Conservation (phyloP, 2,329 filamentous ascomycete genomes). For the Microdochium paspali region DNA sequence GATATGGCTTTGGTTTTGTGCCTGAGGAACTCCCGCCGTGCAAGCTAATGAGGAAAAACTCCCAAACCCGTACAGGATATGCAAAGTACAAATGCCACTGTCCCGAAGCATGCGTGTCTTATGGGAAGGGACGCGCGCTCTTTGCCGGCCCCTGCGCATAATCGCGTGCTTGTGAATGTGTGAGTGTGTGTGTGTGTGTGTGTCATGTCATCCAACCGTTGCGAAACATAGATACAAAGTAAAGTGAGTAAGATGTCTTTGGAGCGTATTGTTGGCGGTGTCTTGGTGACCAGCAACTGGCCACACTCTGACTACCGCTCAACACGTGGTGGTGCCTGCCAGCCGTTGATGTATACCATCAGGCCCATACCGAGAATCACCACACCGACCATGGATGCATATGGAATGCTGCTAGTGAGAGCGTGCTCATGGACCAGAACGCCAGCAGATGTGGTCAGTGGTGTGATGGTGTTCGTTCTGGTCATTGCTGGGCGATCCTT, state of each 20-base stretch:
- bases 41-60: not conserved
- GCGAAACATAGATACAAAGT: constrained; percentile 17
- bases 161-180: not conserved
- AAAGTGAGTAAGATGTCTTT: constrained; percentile 9
- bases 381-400: constrained; percentile 74
- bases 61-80: not conserved
- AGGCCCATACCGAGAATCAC: constrained; percentile 73
- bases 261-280: too few species aligned
- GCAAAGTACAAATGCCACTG: not conserved
- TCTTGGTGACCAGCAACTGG: too few species aligned
- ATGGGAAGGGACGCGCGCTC: not conserved
- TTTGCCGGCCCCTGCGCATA: too few species aligned
- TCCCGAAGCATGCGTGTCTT: not conserved
- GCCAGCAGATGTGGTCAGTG: constrained; percentile 26
- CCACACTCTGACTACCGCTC: constrained; percentile 15
- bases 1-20: not conserved
- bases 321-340: constrained; percentile 45
- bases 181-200: not conserved
- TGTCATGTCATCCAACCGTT: not conserved
- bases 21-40: not conserved
- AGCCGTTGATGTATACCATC: constrained; percentile 81
- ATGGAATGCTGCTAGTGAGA: constrained; percentile 54
- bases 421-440: constrained; percentile 31
- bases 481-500: constrained; percentile 34
- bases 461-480: constrained; percentile 39